phyloP scores from a whole-genome alignment of 1,139 yeast species.

The Suhomyces ambrosiae region DNA sequence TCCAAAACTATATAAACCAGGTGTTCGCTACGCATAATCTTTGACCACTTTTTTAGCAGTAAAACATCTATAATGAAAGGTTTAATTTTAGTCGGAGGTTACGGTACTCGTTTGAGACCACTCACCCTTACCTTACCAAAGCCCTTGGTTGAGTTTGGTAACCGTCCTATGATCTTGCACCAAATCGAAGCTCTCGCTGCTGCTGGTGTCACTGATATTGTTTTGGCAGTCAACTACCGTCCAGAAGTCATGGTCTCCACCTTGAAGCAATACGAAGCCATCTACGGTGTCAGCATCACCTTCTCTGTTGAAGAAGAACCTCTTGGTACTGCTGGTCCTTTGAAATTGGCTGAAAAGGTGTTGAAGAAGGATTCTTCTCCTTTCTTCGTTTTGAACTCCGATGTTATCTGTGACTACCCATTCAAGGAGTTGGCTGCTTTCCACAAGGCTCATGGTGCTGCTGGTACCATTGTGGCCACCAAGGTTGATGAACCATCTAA shows the following conservation, averaged over 20 bases:
- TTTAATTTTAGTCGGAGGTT: constrained; percentile 97
- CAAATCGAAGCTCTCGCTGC: constrained; percentile 97
- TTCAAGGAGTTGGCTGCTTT: constrained; percentile 87
- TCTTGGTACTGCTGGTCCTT: constrained; percentile 98
- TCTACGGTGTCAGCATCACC: constrained; percentile 92
- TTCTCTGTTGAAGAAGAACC: constrained; percentile 99
- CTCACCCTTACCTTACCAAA: constrained; percentile 95
- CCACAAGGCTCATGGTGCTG: constrained; percentile 96
- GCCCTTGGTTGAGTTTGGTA: constrained; percentile 97
- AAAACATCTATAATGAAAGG: constrained; percentile 72
- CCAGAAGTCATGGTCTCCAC: constrained; percentile 99
- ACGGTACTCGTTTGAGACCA: constrained; percentile 99
- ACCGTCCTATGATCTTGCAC: constrained; percentile 96
- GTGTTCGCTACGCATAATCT: constrained; percentile 3
- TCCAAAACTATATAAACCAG: constrained; percentile 10
- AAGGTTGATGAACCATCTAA: constrained; percentile 99
- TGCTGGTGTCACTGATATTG: constrained; percentile 99
- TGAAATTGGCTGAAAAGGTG: constrained; percentile 93
- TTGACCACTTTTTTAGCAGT: constrained; percentile 8
- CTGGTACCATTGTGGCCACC: constrained; percentile 98
- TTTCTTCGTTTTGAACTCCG: constrained; percentile 96
- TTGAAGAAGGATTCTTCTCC: constrained; percentile 95
- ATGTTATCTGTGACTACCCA: constrained; percentile 98
- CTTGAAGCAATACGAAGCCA: constrained; percentile 88
- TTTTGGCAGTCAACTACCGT: constrained; percentile 97